A percentile compares a stretch with the other conserved stretches of the same genome.
Evolutionary conservation across 306 rosid genomes (phyloP).

Genomic region (Cyclanthera cordifolia): DNA sequence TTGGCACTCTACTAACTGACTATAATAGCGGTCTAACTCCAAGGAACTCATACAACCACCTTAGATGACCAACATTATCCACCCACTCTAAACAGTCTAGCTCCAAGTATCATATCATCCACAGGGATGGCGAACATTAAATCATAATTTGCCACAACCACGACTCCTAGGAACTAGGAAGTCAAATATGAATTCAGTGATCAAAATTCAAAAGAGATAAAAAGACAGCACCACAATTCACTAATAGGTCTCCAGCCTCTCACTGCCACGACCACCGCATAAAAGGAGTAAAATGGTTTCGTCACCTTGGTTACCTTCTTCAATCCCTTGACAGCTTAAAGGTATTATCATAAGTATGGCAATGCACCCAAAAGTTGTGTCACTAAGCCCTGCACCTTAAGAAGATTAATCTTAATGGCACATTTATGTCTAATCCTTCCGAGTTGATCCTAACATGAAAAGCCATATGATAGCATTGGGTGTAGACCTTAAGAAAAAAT

Average conservation of each 20-base stretch:
- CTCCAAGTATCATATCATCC: neutral
- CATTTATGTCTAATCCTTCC: neutral
- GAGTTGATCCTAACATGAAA: neutral
- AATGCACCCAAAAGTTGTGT: neutral
- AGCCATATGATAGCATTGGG: neutral
- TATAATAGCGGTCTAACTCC: slow-evolving; percentile 1
- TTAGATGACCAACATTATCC: neutral
- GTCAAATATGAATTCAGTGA: neutral
- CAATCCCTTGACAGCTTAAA: neutral
- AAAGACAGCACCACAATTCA: neutral
- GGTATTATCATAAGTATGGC: neutral
- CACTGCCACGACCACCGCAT: neutral
- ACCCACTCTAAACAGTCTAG: neutral
- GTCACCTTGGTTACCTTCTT: neutral
- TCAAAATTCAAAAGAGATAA: neutral
- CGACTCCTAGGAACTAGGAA: neutral
- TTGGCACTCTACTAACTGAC: neutral
- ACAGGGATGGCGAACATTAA: neutral
- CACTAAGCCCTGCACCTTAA: neutral
- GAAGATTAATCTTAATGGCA: neutral
- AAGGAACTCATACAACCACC: neutral
- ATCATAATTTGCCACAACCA: neutral
- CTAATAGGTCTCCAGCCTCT: neutral
- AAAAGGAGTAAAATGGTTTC: neutral
- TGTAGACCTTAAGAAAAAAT: neutral